Evolutionary conservation across 1,139 yeast species (phyloP).

Genomic region (Pichia sp.): DNA sequence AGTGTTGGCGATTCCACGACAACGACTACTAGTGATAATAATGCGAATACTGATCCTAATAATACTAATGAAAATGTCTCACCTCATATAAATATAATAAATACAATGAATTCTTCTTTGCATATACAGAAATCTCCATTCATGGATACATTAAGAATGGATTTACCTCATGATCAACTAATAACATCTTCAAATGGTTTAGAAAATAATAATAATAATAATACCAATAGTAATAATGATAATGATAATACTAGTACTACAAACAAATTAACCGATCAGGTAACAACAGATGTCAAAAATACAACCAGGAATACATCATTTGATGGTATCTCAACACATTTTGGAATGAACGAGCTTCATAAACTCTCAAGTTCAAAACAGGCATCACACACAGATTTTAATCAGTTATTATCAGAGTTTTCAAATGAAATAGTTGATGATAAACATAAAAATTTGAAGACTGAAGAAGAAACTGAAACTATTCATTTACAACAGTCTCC

Average conservation of each 20-base stretch:
- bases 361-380: not conserved
- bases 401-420: slow-evolving; percentile 2
- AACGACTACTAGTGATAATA: not conserved
- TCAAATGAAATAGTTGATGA: not conserved
- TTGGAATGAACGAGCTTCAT: slow-evolving; percentile 1
- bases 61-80: not conserved
- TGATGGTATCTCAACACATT: not conserved
- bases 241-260: not conserved
- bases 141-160: not conserved
- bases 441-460: slow-evolving; percentile 1
- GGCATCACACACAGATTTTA: slow-evolving; percentile 1
- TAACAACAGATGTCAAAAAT: not conserved
- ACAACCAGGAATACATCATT: not conserved
- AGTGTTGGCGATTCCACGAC: not conserved
- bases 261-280: not conserved
- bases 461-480: slow-evolving; percentile 14
- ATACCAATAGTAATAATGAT: not conserved
- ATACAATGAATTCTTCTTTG: not conserved
- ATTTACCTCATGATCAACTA: not conserved
- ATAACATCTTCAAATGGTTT: not conserved
- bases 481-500: slow-evolving; percentile 12
- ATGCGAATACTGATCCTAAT: not conserved
- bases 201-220: not conserved
- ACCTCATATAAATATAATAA: not conserved
- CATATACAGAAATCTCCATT: not conserved